A percentile compares a stretch with the other conserved stretches of the same genome.
These are phyloP conservation scores for Fistulinella staudtii DNA, from an alignment of 1,284 basidiomycete genomes.

Conservation along the genomic window DNA sequence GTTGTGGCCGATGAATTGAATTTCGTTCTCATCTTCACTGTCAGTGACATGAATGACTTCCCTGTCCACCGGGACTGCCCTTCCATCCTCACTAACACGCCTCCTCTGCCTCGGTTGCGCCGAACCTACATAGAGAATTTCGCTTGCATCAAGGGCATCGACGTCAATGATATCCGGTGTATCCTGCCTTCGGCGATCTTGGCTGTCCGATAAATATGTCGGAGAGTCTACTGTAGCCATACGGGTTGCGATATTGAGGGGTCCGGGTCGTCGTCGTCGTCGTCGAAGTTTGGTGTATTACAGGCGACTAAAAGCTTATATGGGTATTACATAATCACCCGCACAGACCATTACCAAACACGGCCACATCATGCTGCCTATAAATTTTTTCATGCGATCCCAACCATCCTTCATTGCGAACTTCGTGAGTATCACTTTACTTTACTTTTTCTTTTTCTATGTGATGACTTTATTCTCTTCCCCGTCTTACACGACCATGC, in stretches of 20 bases:
- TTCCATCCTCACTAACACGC: constrained; percentile 19
- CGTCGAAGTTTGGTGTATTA: background rate
- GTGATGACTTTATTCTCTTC: constrained; percentile 80
- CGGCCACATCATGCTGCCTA: too few species aligned
- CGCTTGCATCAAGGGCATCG: constrained; percentile 36
- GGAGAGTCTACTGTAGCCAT: constrained; percentile 24
- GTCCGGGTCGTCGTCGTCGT: constrained; percentile 22
- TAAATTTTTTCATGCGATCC: constrained; percentile 22
- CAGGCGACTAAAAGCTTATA: constrained; percentile 23
- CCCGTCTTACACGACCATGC: constrained; percentile 77
- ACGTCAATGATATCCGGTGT: constrained; percentile 38
- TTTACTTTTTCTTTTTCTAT: constrained; percentile 14
- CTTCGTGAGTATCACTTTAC: constrained; percentile 17
- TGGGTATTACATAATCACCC: constrained; percentile 22
- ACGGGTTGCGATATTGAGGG: constrained; percentile 1
- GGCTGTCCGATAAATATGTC: constrained; percentile 6
- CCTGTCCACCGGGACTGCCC: constrained; percentile 10
- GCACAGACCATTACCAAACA: constrained; percentile 34
- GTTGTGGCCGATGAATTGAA: constrained; percentile 25
- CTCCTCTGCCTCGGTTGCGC: constrained; percentile 31
- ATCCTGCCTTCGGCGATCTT: constrained; percentile 11
- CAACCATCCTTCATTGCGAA: background rate
- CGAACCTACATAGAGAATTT: constrained; percentile 20
- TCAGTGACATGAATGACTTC: constrained; percentile 39
- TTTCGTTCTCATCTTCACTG: constrained; percentile 40